Conservation (phyloP, 176 grass and related monocot species). For the Alopecurus myosuroides region DNA sequence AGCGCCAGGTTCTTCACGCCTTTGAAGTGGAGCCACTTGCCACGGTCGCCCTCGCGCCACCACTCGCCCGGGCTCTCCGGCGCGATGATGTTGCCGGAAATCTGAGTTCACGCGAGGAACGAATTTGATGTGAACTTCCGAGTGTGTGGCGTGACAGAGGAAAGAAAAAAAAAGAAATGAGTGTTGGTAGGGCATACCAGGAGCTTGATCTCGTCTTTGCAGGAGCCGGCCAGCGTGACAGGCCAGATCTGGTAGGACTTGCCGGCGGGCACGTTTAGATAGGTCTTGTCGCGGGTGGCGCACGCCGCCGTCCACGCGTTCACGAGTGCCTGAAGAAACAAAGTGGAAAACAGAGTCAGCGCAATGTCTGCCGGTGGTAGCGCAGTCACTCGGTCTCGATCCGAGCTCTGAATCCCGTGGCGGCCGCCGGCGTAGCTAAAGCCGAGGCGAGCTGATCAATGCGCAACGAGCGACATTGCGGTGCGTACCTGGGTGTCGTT, state of each 20-base stretch:
- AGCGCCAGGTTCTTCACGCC: slow-evolving; percentile 33
- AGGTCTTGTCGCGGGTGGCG: not conserved
- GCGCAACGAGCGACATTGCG: not conserved
- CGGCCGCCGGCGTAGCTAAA: not conserved
- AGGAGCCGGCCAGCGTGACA: slow-evolving; percentile 46
- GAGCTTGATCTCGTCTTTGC: slow-evolving; percentile 45
- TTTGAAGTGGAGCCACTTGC: slow-evolving; percentile 48
- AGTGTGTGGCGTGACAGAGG: not conserved
- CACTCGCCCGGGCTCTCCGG: slow-evolving; percentile 49
- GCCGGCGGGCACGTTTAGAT: slow-evolving; percentile 48
- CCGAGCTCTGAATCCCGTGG: not conserved
- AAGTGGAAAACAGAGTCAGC: not conserved
- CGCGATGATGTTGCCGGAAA: slow-evolving; percentile 44
- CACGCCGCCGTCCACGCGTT: slow-evolving; percentile 58
- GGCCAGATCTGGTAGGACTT: slow-evolving; percentile 53
- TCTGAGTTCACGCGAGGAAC: not conserved
- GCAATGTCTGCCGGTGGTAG: not conserved
- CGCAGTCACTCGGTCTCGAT: not conserved
- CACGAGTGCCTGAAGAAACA: slow-evolving; percentile 41
- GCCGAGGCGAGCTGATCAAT: not conserved
- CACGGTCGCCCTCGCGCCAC: slow-evolving; percentile 13
- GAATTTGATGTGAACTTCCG: too few species aligned
- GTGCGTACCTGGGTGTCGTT: slow-evolving; percentile 48
- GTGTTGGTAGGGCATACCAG: not conserved
- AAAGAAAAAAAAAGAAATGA: too few species aligned